Evolutionary conservation across 2,329 filamentous ascomycete genomes (phyloP).

Genomic region (Neonectria ditissima): DNA sequence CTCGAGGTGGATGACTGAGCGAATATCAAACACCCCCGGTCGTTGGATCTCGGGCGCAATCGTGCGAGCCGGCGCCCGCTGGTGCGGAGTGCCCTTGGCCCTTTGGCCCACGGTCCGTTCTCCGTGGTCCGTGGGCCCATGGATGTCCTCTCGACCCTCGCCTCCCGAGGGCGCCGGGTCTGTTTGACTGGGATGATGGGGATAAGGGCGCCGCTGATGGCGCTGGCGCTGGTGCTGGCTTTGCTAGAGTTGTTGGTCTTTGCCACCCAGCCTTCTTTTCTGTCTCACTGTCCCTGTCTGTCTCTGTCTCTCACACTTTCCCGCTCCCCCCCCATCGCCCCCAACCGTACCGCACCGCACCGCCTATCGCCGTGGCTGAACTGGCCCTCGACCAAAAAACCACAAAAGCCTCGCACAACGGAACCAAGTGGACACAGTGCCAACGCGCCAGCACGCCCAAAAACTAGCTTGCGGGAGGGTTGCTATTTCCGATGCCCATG

Average conservation of each 20-base stretch:
- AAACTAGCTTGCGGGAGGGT: constrained; percentile 27
- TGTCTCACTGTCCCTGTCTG: neutral
- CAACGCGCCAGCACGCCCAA: constrained; percentile 30
- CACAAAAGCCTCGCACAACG: constrained; percentile 30
- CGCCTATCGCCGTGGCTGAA: constrained; percentile 35
- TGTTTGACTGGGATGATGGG: constrained; percentile 33
- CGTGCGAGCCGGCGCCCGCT: constrained; percentile 42
- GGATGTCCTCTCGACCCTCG: constrained; percentile 14
- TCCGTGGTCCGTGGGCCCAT: constrained; percentile 29
- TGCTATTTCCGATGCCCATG: constrained; percentile 38
- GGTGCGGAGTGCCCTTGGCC: constrained; percentile 38
- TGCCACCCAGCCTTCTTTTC: neutral
- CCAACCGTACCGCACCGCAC: neutral
- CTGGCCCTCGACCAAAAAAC: constrained; percentile 34
- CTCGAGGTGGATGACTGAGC: constrained; percentile 32
- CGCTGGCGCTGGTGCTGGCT: constrained; percentile 6
- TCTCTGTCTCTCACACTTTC: constrained; percentile 18
- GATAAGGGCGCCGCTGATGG: constrained; percentile 1
- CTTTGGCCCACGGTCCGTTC: constrained; percentile 23
- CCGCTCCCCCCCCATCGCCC: constrained; percentile 18
- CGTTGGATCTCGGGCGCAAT: constrained; percentile 40
- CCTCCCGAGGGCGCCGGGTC: constrained; percentile 39
- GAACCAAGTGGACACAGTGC: constrained; percentile 39
- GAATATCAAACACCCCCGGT: constrained; percentile 42
- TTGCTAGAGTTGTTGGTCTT: constrained; percentile 3